phyloP scores from a whole-genome alignment of 73 alveolate species.

The Tetrahymena thermophila region DNA sequence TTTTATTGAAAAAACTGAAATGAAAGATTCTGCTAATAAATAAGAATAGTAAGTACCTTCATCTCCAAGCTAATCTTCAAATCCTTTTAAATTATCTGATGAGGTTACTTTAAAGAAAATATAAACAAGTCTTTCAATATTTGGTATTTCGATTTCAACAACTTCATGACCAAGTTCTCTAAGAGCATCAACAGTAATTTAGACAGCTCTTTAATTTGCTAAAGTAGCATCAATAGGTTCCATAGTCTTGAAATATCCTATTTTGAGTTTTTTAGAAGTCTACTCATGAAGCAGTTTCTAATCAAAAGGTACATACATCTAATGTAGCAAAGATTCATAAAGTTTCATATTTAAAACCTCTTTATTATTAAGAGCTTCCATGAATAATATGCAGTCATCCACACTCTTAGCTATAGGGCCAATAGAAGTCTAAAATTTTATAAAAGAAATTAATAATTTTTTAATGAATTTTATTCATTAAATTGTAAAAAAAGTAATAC shows the following conservation, averaged over 20 bases:
- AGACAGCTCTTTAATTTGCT: neutral
- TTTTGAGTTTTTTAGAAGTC: neutral
- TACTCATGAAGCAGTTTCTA: neutral
- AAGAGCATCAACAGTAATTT: neutral
- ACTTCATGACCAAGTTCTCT: neutral
- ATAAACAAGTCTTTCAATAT: neutral
- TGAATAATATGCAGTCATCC: neutral
- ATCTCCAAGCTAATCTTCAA: neutral
- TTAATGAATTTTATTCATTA: too few relatives aligned
- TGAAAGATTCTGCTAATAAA: neutral
- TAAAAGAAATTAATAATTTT: too few relatives aligned
- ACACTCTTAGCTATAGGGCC: neutral
- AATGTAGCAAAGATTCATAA: neutral
- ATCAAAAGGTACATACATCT: neutral
- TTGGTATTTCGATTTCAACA: neutral
- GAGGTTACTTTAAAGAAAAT: neutral
- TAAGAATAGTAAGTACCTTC: neutral
- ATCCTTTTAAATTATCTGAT: neutral
- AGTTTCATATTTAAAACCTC: neutral
- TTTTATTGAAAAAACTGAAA: neutral
- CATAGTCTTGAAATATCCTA: neutral
- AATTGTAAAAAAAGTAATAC: too few relatives aligned
- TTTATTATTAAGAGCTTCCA: neutral
- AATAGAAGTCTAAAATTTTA: neutral
- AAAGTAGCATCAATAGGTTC: neutral